phyloP scores from a whole-genome alignment of 495 filamentous ascomycete genomes.

The Penicillium roqueforti region DNA sequence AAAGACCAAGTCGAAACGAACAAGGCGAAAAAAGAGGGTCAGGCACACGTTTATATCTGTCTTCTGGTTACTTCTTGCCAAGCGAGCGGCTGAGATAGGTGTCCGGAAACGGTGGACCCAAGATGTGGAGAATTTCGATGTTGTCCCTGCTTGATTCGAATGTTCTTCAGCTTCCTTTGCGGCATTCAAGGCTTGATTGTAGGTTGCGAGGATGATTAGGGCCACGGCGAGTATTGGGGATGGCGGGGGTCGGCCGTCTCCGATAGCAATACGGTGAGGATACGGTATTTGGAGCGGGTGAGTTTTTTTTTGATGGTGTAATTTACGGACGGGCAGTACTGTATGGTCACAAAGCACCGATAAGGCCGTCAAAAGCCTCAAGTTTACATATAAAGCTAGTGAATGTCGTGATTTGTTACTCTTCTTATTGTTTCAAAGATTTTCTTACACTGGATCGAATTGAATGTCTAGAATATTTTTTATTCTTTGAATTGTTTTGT shows the following conservation, averaged over 20 bases:
- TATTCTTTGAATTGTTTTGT: conserved; percentile 1
- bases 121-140: neutral
- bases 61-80: neutral
- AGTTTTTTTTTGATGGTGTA: neutral
- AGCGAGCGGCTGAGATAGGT: neutral
- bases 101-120: neutral
- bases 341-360: neutral
- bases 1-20: neutral
- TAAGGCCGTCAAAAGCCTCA: neutral
- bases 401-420: neutral
- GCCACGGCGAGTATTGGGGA: neutral
- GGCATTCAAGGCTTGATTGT: neutral
- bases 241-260: conserved; percentile 25
- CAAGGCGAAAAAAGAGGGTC: neutral
- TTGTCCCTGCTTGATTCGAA: neutral
- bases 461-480: neutral
- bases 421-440: neutral
- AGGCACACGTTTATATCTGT: neutral
- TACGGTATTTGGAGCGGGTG: conserved; percentile 7
- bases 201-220: neutral
- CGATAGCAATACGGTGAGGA: conserved; percentile 6
- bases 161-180: neutral
- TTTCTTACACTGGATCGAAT: neutral
- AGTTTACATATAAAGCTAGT: neutral
- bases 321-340: conserved; percentile 1